A percentile compares a stretch with the other conserved stretches of the same genome.
These are phyloP conservation scores for Nannizzia gypsea DNA, from an alignment of 2,329 filamentous ascomycete genomes.

Conservation along the genomic window DNA sequence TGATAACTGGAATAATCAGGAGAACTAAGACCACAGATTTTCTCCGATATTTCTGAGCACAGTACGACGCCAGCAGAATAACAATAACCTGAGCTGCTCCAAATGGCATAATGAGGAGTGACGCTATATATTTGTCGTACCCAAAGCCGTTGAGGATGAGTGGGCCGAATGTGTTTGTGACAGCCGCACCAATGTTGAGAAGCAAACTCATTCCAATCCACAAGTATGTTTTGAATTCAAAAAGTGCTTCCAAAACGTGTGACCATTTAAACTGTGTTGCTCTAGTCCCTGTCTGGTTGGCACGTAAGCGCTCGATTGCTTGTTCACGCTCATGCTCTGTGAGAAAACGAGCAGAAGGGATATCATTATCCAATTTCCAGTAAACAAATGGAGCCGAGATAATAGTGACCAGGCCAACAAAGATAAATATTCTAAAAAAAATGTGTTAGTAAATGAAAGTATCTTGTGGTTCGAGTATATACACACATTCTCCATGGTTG, in stretches of 20 bases:
- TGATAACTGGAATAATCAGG: conserved; percentile 49
- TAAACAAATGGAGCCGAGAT: conserved; percentile 47
- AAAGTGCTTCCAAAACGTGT: conserved; percentile 32
- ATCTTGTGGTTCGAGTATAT: neutral
- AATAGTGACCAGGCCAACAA: conserved; percentile 51
- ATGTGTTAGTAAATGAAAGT: neutral
- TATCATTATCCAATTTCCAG: conserved; percentile 47
- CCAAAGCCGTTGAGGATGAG: conserved; percentile 51
- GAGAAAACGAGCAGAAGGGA: conserved; percentile 41
- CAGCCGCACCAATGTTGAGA: conserved; percentile 52
- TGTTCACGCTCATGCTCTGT: conserved; percentile 36
- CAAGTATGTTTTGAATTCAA: conserved; percentile 43
- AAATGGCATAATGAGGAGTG: conserved; percentile 56
- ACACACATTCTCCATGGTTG: conserved; percentile 41
- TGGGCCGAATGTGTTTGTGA: conserved; percentile 54
- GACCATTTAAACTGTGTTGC: conserved; percentile 36
- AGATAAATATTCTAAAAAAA: conserved; percentile 43
- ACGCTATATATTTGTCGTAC: conserved; percentile 46
- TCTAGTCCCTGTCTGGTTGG: conserved; percentile 39
- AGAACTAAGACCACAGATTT: conserved; percentile 46
- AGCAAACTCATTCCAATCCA: conserved; percentile 50
- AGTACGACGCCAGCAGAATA: conserved; percentile 47
- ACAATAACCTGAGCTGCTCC: conserved; percentile 49
- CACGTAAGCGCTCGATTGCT: conserved; percentile 39
- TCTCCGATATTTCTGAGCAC: conserved; percentile 35